These are phyloP conservation scores for Sequoiadendron giganteum DNA, from an alignment of 75 land plant species.

Conservation along the genomic window DNA sequence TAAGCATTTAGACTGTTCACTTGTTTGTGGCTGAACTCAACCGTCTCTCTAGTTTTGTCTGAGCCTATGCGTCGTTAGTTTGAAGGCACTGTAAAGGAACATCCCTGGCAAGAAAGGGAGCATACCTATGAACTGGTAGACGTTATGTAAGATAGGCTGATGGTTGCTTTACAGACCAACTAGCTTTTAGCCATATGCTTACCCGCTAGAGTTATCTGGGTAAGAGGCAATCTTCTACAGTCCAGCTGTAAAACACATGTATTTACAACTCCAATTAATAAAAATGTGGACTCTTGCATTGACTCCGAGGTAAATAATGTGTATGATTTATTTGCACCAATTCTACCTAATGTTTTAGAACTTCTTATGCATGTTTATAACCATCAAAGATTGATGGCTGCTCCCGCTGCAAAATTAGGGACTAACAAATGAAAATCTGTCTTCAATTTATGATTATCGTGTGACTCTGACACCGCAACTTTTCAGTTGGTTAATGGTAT, in stretches of 20 bases:
- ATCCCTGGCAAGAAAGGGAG: neutral
- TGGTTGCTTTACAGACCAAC: neutral
- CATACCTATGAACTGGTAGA: neutral
- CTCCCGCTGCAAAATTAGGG: neutral
- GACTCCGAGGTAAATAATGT: neutral
- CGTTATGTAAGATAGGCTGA: neutral
- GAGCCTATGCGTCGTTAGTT: neutral
- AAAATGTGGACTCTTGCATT: neutral
- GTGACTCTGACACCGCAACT: neutral
- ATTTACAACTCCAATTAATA: neutral
- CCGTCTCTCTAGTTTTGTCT: neutral
- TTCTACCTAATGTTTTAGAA: neutral
- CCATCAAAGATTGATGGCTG: neutral
- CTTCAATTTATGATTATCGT: neutral
- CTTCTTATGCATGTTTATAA: neutral
- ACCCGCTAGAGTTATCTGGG: neutral
- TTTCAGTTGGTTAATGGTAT: no score
- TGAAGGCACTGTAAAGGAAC: neutral
- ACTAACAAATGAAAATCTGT: neutral
- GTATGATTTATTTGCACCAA: neutral
- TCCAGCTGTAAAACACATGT: neutral
- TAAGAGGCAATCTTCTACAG: neutral
- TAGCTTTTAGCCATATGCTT: neutral
- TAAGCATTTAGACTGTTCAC: neutral
- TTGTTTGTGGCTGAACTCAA: neutral